Conservation (phyloP, 202 grass and related monocot genomes). For the Sporobolus alterniflorus region DNA sequence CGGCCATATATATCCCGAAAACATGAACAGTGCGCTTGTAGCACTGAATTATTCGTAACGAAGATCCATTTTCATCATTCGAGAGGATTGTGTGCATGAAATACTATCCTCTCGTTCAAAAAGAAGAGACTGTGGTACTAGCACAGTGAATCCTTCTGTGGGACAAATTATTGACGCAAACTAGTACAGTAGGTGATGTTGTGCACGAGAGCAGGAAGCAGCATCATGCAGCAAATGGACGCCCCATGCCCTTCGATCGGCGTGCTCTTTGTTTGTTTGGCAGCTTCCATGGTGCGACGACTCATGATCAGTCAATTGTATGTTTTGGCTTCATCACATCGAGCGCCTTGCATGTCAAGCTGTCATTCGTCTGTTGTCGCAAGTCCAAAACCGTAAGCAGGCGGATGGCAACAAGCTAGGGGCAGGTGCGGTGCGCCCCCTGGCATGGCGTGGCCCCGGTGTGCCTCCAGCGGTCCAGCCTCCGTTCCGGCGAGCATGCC, state of each 20-base stretch:
- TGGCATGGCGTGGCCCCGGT: not conserved
- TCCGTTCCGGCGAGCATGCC: constrained; percentile 21
- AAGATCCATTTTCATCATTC: too few species aligned
- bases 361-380: constrained; percentile 13
- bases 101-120: too few species aligned
- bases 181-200: too few species aligned
- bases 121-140: too few species aligned
- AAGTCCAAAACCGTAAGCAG: not conserved
- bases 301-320: constrained; percentile 34
- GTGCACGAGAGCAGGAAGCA: not conserved
- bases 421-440: not conserved
- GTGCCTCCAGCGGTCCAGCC: constrained; percentile 23
- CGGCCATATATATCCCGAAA: not conserved
- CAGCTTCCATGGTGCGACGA: not conserved
- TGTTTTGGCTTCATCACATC: constrained; percentile 20
- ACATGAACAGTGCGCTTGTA: not conserved
- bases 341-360: not conserved
- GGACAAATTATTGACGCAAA: not conserved
- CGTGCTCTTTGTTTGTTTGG: constrained; percentile 11
- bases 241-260: constrained; percentile 20
- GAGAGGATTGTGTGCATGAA: too few species aligned
- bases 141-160: too few species aligned
- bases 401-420: too few species aligned
- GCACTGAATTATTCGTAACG: too few species aligned
- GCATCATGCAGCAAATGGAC: not conserved